phyloP scores from a whole-genome alignment of 73 alveolate genomes.

The Paramecium primaurelia region DNA sequence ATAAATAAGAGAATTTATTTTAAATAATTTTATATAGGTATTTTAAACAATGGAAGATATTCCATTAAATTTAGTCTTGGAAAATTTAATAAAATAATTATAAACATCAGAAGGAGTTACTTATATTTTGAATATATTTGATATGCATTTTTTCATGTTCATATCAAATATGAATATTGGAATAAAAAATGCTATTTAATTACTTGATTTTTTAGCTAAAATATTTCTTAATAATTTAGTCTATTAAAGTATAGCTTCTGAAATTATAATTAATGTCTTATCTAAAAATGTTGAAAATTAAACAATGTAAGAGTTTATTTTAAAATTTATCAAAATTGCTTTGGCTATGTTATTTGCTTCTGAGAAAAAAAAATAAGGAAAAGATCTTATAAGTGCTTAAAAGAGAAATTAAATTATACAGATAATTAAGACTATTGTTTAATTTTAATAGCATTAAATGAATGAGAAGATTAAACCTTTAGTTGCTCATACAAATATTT shows the following conservation, averaged over 20 bases:
- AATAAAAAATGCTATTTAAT: conserved; percentile 84
- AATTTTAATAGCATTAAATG: conserved; percentile 16
- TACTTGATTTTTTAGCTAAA: conserved; percentile 91
- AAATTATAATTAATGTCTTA: conserved; percentile 71
- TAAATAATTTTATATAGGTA: conserved; percentile 78
- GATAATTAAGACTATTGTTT: not conserved
- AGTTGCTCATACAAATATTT: conserved; percentile 71
- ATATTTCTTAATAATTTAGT: conserved; percentile 79
- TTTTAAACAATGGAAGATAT: conserved; percentile 81
- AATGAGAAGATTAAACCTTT: conserved; percentile 72
- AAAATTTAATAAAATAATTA: conserved; percentile 91
- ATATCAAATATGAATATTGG: conserved; percentile 90
- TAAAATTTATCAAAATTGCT: conserved; percentile 74
- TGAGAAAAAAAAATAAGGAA: conserved; percentile 63
- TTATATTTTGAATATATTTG: conserved; percentile 87
- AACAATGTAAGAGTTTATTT: conserved; percentile 73
- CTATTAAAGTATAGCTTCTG: conserved; percentile 70
- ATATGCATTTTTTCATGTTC: conserved; percentile 87
- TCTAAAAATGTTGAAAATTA: conserved; percentile 66
- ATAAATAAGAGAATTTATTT: conserved; percentile 84
- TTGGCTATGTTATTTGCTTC: conserved; percentile 72
- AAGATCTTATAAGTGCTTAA: conserved; percentile 3
- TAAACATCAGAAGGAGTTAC: conserved; percentile 81
- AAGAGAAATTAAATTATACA: conserved; percentile 37
- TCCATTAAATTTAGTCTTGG: conserved; percentile 94